A percentile compares a stretch with the other conserved stretches of the same genome.
These are phyloP conservation scores for Besnoitia besnoiti DNA, from an alignment of 169 alveolate species.

Conservation along the genomic window DNA sequence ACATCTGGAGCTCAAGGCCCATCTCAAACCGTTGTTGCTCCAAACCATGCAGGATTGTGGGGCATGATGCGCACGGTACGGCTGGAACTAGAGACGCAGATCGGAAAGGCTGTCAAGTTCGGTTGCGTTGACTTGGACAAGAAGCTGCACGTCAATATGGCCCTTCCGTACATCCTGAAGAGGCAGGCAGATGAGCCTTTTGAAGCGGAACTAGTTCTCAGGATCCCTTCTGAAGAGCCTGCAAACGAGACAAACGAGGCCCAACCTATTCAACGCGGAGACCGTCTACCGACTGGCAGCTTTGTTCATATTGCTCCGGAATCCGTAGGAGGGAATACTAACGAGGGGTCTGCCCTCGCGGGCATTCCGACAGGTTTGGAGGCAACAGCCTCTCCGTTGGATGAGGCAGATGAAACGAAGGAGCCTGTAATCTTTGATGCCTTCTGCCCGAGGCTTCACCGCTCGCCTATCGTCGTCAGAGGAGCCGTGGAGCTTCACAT, in stretches of 20 bases:
- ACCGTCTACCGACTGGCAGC: background rate
- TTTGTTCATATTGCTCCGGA: background rate
- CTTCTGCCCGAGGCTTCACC: constrained; percentile 43
- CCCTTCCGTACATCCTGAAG: background rate
- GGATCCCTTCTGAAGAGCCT: background rate
- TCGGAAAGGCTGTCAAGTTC: constrained; percentile 12
- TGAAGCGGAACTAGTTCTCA: constrained; percentile 43
- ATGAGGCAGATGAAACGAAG: background rate
- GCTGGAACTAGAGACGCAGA: constrained; percentile 56
- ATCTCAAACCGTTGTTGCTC: background rate
- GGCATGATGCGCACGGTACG: constrained; percentile 68
- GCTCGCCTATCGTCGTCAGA: constrained; percentile 8
- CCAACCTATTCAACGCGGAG: background rate
- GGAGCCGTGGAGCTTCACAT: constrained; percentile 67
- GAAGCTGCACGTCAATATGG: background rate
- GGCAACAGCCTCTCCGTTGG: background rate
- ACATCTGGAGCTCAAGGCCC: constrained; percentile 54
- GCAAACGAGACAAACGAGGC: background rate
- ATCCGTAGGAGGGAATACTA: background rate
- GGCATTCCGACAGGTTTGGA: background rate
- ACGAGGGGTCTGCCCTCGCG: constrained; percentile 14
- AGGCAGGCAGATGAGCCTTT: constrained; percentile 39
- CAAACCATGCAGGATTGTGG: constrained; percentile 72
- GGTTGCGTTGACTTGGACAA: constrained; percentile 51
- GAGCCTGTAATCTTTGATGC: background rate